Percentiles rank a stretch among this genome's conserved stretches.
phyloP scores from a whole-genome alignment of 2,329 filamentous ascomycete genomes.

The Fonsecaea monophora region DNA sequence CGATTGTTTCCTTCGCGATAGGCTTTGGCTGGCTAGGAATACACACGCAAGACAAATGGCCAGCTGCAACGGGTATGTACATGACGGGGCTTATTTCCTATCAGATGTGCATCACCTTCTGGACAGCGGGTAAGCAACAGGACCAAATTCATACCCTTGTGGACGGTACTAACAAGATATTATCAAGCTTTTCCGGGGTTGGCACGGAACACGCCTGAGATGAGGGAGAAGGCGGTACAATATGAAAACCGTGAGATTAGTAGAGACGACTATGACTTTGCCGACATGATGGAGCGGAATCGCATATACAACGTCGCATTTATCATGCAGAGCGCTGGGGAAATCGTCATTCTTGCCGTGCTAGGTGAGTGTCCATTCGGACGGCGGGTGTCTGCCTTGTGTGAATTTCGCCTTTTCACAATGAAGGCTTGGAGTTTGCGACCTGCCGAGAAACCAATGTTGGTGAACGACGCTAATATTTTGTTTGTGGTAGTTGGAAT shows the following conservation, averaged over 20 bases:
- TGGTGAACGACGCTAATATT: neutral
- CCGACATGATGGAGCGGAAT: slow-evolving; percentile 68
- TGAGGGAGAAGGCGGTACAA: slow-evolving; percentile 59
- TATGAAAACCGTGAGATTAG: slow-evolving; percentile 61
- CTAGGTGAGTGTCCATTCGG: slow-evolving; percentile 46
- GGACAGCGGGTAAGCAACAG: slow-evolving; percentile 58
- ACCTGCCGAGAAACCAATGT: neutral
- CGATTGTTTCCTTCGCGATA: slow-evolving; percentile 66
- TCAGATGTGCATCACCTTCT: slow-evolving; percentile 71
- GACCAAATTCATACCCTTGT: neutral
- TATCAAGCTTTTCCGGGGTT: slow-evolving; percentile 63
- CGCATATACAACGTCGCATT: slow-evolving; percentile 69
- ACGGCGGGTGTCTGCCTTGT: neutral
- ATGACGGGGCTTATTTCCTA: slow-evolving; percentile 71
- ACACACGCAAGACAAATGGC: slow-evolving; percentile 66
- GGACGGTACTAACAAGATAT: neutral
- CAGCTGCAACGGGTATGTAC: slow-evolving; percentile 66
- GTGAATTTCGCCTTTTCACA: neutral
- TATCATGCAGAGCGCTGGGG: slow-evolving; percentile 67
- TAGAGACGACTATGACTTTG: slow-evolving; percentile 65
- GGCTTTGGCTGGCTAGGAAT: slow-evolving; percentile 73
- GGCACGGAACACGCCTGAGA: slow-evolving; percentile 60
- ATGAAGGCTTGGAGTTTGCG: neutral
- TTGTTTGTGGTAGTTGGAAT: slow-evolving; percentile 58
- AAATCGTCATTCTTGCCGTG: slow-evolving; percentile 68